Conservation (phyloP, 345 rosid species). For the Corchorus capsularis region DNA sequence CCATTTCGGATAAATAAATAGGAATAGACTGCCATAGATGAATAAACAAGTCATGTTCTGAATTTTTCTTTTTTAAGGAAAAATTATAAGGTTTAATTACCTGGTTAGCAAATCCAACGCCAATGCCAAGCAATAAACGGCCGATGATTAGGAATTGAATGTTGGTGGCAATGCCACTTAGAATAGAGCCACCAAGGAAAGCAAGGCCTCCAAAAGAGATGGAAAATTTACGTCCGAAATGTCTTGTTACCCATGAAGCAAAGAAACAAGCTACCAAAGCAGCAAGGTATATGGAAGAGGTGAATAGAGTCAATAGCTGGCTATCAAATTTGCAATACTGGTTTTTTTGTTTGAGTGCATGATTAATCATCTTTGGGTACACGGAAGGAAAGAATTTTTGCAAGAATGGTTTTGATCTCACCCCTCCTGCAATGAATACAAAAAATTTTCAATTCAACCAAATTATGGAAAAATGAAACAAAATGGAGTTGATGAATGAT, state of each 20-base stretch:
- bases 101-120: conserved; percentile 79
- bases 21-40: not conserved
- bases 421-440: not conserved
- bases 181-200: conserved; percentile 53
- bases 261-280: conserved; percentile 49
- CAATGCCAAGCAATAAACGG: conserved; percentile 56
- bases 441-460: no score
- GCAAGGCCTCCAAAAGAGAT: conserved; percentile 54
- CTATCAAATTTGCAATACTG: conserved; percentile 72
- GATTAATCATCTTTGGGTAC: no score
- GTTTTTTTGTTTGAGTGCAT: conserved; percentile 33
- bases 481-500: no score
- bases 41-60: no score
- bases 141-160: conserved; percentile 55
- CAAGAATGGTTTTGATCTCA: not conserved
- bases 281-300: conserved; percentile 74
- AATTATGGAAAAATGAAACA: no score
- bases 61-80: no score
- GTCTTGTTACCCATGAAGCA: conserved; percentile 45
- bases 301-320: conserved; percentile 55
- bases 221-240: conserved; percentile 45
- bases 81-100: conserved; percentile 18
- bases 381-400: not conserved
- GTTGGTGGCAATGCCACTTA: conserved; percentile 41
- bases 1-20: not conserved